A percentile compares a stretch with the other conserved stretches of the same genome.
Conservation (phyloP, 2,329 filamentous ascomycete species). For the Fusarium sarcochroum region DNA sequence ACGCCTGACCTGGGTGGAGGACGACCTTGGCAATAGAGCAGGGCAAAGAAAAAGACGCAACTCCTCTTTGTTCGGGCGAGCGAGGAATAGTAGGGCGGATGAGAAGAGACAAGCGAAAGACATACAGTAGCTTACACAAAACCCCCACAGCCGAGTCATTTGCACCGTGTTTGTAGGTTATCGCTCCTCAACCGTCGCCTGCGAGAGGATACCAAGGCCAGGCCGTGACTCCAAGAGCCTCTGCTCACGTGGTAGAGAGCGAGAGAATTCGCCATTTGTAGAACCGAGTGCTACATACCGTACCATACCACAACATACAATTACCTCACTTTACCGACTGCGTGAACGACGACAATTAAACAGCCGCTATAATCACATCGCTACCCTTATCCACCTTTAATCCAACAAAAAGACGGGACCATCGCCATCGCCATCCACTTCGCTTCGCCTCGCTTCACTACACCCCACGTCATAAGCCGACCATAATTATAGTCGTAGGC, state of each 20-base stretch:
- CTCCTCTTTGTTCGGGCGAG: slow-evolving; percentile 7
- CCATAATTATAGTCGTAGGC: slow-evolving; percentile 29
- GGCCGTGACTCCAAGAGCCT: slow-evolving; percentile 13
- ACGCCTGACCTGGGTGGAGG: slow-evolving; percentile 37
- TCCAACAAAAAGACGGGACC: slow-evolving; percentile 20
- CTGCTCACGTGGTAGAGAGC: slow-evolving; percentile 28
- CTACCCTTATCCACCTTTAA: slow-evolving; percentile 29
- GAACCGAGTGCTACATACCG: slow-evolving; percentile 11
- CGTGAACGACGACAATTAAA: neutral
- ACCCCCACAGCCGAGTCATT: slow-evolving; percentile 40
- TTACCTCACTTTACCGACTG: slow-evolving; percentile 1
- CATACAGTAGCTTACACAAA: slow-evolving; percentile 34
- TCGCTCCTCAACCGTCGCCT: slow-evolving; percentile 13
- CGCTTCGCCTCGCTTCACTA: slow-evolving; percentile 23
- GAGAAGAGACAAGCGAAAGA: slow-evolving; percentile 3
- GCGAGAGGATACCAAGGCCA: slow-evolving; percentile 14
- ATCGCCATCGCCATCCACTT: slow-evolving; percentile 26
- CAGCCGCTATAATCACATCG: slow-evolving; percentile 3
- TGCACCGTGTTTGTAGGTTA: slow-evolving; percentile 18
- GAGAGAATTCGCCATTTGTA: slow-evolving; percentile 3
- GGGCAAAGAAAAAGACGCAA: slow-evolving; percentile 29
- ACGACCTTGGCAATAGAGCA: slow-evolving; percentile 23
- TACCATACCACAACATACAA: slow-evolving; percentile 1
- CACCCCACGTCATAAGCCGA: slow-evolving; percentile 38
- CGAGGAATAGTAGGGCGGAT: slow-evolving; percentile 6